phyloP scores from a whole-genome alignment of 768 basidiomycete genomes.

The Pleurotus djamor region DNA sequence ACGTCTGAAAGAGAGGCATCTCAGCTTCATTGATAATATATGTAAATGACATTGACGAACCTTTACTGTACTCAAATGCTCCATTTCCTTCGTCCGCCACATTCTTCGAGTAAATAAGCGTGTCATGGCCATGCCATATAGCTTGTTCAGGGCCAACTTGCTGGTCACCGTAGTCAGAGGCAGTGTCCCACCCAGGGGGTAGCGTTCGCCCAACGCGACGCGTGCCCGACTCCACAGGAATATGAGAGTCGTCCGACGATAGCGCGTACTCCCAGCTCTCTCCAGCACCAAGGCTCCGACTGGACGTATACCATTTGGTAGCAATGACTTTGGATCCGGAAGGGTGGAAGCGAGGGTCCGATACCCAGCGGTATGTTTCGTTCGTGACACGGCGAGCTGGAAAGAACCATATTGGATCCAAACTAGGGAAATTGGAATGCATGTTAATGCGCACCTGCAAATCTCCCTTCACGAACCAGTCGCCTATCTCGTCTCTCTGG shows the following conservation, averaged over 20 bases:
- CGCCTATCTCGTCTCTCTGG: slow-evolving; percentile 41
- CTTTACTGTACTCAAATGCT: slow-evolving; percentile 63
- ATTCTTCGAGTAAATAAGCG: slow-evolving; percentile 67
- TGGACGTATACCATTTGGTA: slow-evolving; percentile 74
- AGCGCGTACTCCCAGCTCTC: slow-evolving; percentile 72
- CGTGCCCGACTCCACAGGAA: slow-evolving; percentile 44
- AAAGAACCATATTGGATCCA: no score
- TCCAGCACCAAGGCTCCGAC: slow-evolving; percentile 63
- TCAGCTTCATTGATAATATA: not conserved
- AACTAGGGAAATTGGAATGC: no score
- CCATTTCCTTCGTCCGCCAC: slow-evolving; percentile 39
- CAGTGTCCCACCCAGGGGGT: slow-evolving; percentile 57
- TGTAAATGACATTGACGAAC: slow-evolving; percentile 23
- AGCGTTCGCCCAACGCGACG: slow-evolving; percentile 55
- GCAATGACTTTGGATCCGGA: slow-evolving; percentile 59
- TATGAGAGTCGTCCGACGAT: slow-evolving; percentile 32
- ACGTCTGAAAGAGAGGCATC: slow-evolving; percentile 44
- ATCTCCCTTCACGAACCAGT: slow-evolving; percentile 56
- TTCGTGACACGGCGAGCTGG: slow-evolving; percentile 59
- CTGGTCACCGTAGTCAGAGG: slow-evolving; percentile 56
- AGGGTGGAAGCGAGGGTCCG: slow-evolving; percentile 71
- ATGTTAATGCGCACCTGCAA: slow-evolving; percentile 30
- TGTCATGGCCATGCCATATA: slow-evolving; percentile 57
- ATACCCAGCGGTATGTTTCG: slow-evolving; percentile 71
- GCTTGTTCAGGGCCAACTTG: slow-evolving; percentile 77